These are phyloP conservation scores for Prunus dulcis DNA, from an alignment of 306 rosid genomes.

Conservation along the genomic window DNA sequence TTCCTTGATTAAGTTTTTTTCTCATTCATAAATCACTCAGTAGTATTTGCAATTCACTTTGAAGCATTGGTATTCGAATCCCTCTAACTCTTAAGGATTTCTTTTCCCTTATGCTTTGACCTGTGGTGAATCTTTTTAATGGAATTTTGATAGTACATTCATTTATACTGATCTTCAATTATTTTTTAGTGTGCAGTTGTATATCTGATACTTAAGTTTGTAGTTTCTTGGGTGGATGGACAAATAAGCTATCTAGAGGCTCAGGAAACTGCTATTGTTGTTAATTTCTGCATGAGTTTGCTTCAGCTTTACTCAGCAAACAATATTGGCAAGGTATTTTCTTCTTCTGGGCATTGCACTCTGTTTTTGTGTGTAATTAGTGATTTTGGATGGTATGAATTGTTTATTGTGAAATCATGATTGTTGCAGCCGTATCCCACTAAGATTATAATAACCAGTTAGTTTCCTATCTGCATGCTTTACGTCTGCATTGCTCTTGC, in stretches of 20 bases:
- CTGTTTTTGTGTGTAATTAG: background rate
- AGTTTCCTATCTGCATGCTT: background rate
- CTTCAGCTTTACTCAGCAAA: conserved; percentile 89
- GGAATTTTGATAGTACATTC: background rate
- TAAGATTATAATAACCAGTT: background rate
- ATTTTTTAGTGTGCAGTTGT: conserved; percentile 85
- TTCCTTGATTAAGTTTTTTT: no score
- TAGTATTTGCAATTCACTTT: background rate
- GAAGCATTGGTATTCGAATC: background rate
- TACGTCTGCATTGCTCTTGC: conserved; percentile 26
- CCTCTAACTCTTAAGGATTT: background rate
- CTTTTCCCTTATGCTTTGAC: background rate
- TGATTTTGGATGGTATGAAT: no score
- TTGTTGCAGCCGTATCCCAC: background rate
- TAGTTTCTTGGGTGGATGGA: conserved; percentile 91
- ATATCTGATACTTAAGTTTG: conserved; percentile 87
- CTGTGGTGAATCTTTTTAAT: background rate
- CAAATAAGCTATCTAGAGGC: conserved; percentile 89
- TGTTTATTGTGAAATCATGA: background rate
- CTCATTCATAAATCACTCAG: no score
- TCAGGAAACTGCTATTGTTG: conserved; percentile 67
- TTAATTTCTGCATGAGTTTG: conserved; percentile 83
- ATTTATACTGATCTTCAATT: conserved; percentile 28
- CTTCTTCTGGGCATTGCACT: conserved; percentile 6
- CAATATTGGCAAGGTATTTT: conserved; percentile 87